phyloP scores from a whole-genome alignment of 1,284 basidiomycete species.

The Cronartium ribicola region DNA sequence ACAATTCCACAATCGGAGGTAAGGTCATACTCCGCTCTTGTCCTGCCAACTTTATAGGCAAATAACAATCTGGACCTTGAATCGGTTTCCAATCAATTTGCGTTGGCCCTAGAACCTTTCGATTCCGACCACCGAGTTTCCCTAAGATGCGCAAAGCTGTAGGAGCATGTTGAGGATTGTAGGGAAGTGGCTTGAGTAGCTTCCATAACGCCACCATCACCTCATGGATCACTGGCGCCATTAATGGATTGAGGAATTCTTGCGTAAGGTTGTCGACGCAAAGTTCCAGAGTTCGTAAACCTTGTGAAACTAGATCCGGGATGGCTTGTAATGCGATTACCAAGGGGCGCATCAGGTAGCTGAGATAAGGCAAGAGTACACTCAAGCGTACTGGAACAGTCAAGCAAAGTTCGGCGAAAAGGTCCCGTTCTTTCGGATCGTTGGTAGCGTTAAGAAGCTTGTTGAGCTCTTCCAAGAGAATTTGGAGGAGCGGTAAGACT shows the following conservation, averaged over 20 bases:
- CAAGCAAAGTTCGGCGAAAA: slow-evolving; percentile 94
- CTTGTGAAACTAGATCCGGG: slow-evolving; percentile 89
- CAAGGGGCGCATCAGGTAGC: slow-evolving; percentile 93
- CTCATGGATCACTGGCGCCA: slow-evolving; percentile 85
- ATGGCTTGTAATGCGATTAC: slow-evolving; percentile 83
- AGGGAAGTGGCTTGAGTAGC: slow-evolving; percentile 83
- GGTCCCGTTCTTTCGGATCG: slow-evolving; percentile 67
- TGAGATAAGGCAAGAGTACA: slow-evolving; percentile 89
- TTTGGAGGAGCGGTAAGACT: slow-evolving; percentile 88
- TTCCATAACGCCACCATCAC: slow-evolving; percentile 91
- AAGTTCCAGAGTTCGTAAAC: slow-evolving; percentile 92
- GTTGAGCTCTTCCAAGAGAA: slow-evolving; percentile 93
- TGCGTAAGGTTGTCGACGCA: slow-evolving; percentile 99
- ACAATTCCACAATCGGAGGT: slow-evolving; percentile 67
- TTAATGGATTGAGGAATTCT: slow-evolving; percentile 95
- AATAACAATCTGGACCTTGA: slow-evolving; percentile 62
- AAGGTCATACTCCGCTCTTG: slow-evolving; percentile 67
- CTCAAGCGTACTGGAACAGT: slow-evolving; percentile 94
- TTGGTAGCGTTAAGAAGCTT: slow-evolving; percentile 79
- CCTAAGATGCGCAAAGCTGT: slow-evolving; percentile 95
- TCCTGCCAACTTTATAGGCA: slow-evolving; percentile 70
- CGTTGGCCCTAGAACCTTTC: slow-evolving; percentile 77
- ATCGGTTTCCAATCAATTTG: slow-evolving; percentile 67
- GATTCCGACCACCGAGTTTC: slow-evolving; percentile 92
- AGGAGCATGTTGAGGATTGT: slow-evolving; percentile 85